Evolutionary conservation across 2,329 filamentous ascomycete species (phyloP).

Genomic region (Elsinoe necatrix): DNA sequence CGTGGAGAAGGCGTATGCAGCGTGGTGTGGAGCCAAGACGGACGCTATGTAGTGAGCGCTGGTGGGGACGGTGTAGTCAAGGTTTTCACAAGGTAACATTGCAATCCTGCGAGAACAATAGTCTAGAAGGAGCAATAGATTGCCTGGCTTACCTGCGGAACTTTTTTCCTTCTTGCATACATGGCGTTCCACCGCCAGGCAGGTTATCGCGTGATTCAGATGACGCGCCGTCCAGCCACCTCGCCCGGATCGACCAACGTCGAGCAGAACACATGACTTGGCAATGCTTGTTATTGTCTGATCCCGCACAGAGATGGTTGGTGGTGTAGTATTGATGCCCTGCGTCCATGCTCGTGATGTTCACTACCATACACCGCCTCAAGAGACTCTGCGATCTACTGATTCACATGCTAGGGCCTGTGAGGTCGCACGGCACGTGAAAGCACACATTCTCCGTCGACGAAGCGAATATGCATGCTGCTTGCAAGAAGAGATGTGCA

Average conservation of each 20-base stretch:
- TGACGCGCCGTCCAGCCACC: not conserved
- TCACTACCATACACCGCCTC: not conserved
- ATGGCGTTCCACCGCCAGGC: not conserved
- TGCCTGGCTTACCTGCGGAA: slow-evolving; percentile 11
- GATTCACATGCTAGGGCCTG: not conserved
- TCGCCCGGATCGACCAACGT: not conserved
- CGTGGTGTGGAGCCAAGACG: slow-evolving; percentile 93
- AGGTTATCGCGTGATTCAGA: not conserved
- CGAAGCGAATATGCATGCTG: slow-evolving; percentile 7
- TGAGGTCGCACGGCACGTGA: not conserved
- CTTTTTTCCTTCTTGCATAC: not conserved
- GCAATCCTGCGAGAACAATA: not conserved
- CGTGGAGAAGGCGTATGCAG: slow-evolving; percentile 89
- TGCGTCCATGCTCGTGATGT: not conserved
- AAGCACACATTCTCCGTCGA: not conserved
- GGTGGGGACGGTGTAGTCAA: slow-evolving; percentile 95
- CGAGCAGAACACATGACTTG: not conserved
- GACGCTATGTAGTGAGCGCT: slow-evolving; percentile 85
- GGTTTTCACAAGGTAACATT: slow-evolving; percentile 52
- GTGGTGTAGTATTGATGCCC: not conserved
- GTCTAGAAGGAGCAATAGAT: slow-evolving; percentile 12
- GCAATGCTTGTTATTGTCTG: not conserved
- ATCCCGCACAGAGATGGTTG: not conserved
- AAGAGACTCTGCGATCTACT: not conserved
- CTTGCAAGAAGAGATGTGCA: not conserved